Base-by-base conservation (phyloP, 768 basidiomycete species). In the Boletus reticuloceps region DNA sequence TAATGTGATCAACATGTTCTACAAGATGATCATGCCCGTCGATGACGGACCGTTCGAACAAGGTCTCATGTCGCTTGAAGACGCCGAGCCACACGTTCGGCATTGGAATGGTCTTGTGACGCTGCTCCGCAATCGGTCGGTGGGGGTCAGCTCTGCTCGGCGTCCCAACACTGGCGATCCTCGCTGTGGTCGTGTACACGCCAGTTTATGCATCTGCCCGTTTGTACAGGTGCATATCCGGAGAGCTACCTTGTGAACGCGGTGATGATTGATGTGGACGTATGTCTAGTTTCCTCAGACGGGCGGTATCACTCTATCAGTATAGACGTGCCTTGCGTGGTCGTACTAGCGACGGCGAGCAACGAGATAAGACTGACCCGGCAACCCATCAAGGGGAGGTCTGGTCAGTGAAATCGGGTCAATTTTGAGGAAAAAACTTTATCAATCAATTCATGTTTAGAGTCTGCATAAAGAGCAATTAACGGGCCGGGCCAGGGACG, bases 1-100 rank as follows among this genome's bases (percentile, higher is more conserved):
- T 5, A 58, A 66, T 25, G 52, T 65, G 41, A 42, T 50, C 19
- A 19, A 37, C 12, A 54, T 54, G 53, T 44, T 65, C 2, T 59
- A 57, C 11, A 67, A 67, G 43, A 51, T 67, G 65, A 54, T 65
- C 51, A 50, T 46, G 5, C 47, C 56, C 1, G 48, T 65, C 13
- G 62, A 65, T 34, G 55, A 39, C 25, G 60, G 63, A 13, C 34
- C 64, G 5, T 54, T 41, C 9, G 60, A 64, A 37, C 50, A 67
- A 12, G 58, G 60, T 19, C 43, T 67, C 29, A 50, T 59, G 55
- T 58, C 58, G 16, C 41, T 62, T 12, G 62, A 60, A 8, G 62
- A 67, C 29, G 11, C 47, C 1, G 54, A 59, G 3, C 36, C 62
- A 2, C 57, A 59, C 31, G 52, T 66, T 19, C 27, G 27, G 27